phyloP scores from a whole-genome alignment of 225 moss, liverwort and hornwort species.

The Pseudisothecium myosuroides region DNA sequence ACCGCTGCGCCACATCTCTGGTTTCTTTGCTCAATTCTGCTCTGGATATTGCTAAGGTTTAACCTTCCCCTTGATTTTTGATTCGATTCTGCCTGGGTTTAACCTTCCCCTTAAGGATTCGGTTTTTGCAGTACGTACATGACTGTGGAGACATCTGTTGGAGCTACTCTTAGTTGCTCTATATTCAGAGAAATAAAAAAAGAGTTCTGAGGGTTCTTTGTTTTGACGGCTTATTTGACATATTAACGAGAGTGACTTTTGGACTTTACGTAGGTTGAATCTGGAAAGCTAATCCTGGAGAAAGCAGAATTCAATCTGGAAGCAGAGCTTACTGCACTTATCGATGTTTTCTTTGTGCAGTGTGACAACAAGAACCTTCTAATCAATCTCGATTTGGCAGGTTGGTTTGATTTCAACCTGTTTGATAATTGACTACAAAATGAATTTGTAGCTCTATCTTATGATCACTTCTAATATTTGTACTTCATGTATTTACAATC shows the following conservation, averaged over 20 bases:
- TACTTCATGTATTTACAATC: neutral
- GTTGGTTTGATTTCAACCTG: slow-evolving; percentile 16
- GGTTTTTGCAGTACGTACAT: neutral
- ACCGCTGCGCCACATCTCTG: too few species aligned
- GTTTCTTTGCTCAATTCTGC: too few species aligned
- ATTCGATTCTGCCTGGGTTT: neutral
- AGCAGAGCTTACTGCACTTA: slow-evolving; percentile 63
- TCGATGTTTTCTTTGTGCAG: slow-evolving; percentile 79
- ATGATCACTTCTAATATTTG: neutral
- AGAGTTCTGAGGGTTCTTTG: neutral
- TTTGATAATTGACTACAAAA: neutral
- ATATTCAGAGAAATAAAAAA: neutral
- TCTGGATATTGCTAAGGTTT: too few species aligned
- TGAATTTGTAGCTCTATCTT: neutral
- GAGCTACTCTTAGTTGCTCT: neutral
- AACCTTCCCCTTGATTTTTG: too few species aligned
- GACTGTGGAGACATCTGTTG: neutral
- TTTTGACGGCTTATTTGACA: neutral
- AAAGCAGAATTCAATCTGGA: slow-evolving; percentile 63
- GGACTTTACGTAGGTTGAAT: slow-evolving; percentile 50
- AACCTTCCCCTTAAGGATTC: too few species aligned
- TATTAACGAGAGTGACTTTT: neutral
- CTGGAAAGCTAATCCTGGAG: slow-evolving; percentile 67
- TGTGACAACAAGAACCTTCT: slow-evolving; percentile 70
- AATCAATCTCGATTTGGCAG: slow-evolving; percentile 63